A percentile compares a stretch with the other conserved stretches of the same genome.
phyloP scores from a whole-genome alignment of 495 filamentous ascomycete species.

The Margaritispora aquatica region DNA sequence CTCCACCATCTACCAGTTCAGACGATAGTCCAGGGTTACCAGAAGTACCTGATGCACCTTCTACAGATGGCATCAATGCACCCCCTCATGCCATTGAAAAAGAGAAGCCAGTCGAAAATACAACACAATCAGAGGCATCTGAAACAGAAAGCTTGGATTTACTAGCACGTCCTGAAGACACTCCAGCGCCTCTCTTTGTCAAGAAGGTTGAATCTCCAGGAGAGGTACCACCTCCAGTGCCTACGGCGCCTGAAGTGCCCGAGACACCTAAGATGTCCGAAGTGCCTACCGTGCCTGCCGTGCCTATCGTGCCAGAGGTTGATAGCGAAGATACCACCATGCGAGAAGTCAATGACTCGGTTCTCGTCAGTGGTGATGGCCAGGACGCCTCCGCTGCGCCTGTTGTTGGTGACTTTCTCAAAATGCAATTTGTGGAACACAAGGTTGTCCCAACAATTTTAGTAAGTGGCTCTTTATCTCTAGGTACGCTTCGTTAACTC shows the following conservation, averaged over 20 bases:
- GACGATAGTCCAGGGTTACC: neutral
- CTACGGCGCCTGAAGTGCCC: too few relatives aligned
- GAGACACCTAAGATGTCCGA: too few relatives aligned
- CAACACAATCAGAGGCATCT: neutral
- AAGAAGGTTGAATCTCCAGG: conserved; percentile 14
- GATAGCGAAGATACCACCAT: conserved; percentile 26
- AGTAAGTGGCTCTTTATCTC: conserved; percentile 43
- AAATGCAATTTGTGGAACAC: conserved; percentile 94
- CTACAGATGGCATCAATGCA: neutral
- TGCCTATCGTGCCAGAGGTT: too few relatives aligned
- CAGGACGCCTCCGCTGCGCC: conserved; percentile 45
- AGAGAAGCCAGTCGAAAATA: conserved; percentile 4
- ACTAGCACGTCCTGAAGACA: conserved; percentile 54
- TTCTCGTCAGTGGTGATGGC: conserved; percentile 19
- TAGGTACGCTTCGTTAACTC: conserved; percentile 3
- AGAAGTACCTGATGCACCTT: too few relatives aligned
- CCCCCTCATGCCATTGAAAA: neutral
- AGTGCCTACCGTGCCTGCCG: too few relatives aligned
- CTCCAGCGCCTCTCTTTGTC: conserved; percentile 61
- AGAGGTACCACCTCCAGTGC: neutral
- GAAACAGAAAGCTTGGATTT: neutral
- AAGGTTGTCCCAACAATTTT: conserved; percentile 93
- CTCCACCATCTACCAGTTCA: conserved; percentile 4
- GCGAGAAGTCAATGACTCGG: conserved; percentile 23
- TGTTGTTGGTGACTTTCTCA: conserved; percentile 94